phyloP scores from a whole-genome alignment of 2,329 filamentous ascomycete species.

The Zasmidium angulare region DNA sequence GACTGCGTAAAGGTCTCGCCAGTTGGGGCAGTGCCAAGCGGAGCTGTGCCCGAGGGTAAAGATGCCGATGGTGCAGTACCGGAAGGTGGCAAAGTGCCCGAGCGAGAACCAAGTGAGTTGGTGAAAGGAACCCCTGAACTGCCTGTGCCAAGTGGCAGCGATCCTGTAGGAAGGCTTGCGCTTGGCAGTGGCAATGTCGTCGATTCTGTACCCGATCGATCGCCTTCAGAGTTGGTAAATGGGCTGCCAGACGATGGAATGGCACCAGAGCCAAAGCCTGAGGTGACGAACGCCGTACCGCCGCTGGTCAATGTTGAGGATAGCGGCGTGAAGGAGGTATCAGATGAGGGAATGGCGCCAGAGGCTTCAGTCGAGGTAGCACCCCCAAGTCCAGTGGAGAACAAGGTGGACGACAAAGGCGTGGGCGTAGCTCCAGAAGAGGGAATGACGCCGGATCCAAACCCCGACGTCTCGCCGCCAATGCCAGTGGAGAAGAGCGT shows the following conservation, averaged over 20 bases:
- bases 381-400: neutral
- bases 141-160: neutral
- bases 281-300: slow-evolving; percentile 11
- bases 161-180: neutral
- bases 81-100: neutral
- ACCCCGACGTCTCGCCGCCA: neutral
- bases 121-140: slow-evolving; percentile 1
- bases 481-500: slow-evolving; percentile 10
- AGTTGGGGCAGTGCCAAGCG: slow-evolving; percentile 8
- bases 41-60: neutral
- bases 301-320: slow-evolving; percentile 6
- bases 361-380: slow-evolving; percentile 13
- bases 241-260: slow-evolving; percentile 5
- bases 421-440: neutral
- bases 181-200: neutral
- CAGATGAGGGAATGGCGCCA: slow-evolving; percentile 9
- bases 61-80: neutral
- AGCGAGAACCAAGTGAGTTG: neutral
- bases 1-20: slow-evolving; percentile 3
- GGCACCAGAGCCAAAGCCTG: slow-evolving; percentile 7
- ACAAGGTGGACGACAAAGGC: neutral
- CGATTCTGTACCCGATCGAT: slow-evolving; percentile 6
- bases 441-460: neutral
- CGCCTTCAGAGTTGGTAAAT: slow-evolving; percentile 6
- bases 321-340: slow-evolving; percentile 7